phyloP scores from a whole-genome alignment of 2,329 filamentous ascomycete genomes.

The Endoconidiophora polonica region DNA sequence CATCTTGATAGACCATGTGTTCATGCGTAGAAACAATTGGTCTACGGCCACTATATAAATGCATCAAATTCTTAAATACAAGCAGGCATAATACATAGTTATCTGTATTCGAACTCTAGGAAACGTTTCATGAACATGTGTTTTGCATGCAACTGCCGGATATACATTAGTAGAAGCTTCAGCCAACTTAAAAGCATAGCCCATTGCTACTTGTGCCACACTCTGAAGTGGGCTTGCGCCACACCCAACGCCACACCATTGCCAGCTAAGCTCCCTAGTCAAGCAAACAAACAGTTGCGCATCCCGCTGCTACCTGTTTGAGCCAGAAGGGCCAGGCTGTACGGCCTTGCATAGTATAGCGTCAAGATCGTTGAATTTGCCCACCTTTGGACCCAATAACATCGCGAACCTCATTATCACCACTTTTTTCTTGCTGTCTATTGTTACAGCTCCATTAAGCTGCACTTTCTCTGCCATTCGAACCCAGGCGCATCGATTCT shows the following conservation, averaged over 20 bases:
- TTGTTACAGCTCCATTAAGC: neutral
- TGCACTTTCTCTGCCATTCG: neutral
- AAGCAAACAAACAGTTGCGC: constrained; percentile 9
- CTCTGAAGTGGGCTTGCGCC: neutral
- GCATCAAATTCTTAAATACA: too few species aligned
- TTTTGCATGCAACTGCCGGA: too few species aligned
- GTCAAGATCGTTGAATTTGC: neutral
- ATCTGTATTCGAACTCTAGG: too few species aligned
- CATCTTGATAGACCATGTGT: too few species aligned
- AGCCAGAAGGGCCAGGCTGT: constrained; percentile 6
- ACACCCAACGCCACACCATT: constrained; percentile 2
- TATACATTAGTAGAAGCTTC: too few species aligned
- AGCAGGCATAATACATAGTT: too few species aligned
- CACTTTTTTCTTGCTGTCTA: neutral
- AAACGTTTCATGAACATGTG: too few species aligned
- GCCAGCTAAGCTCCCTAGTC: neutral
- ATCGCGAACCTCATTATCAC: constrained; percentile 1
- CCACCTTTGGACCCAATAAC: constrained; percentile 3
- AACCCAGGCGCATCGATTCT: neutral
- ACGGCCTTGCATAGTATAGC: constrained; percentile 11
- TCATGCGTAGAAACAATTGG: too few species aligned
- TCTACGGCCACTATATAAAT: too few species aligned
- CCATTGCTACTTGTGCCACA: neutral
- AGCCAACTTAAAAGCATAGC: too few species aligned
- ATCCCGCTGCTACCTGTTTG: constrained; percentile 13